Conservation (phyloP, 2,329 filamentous ascomycete genomes). For the Coleophoma crateriformis region DNA sequence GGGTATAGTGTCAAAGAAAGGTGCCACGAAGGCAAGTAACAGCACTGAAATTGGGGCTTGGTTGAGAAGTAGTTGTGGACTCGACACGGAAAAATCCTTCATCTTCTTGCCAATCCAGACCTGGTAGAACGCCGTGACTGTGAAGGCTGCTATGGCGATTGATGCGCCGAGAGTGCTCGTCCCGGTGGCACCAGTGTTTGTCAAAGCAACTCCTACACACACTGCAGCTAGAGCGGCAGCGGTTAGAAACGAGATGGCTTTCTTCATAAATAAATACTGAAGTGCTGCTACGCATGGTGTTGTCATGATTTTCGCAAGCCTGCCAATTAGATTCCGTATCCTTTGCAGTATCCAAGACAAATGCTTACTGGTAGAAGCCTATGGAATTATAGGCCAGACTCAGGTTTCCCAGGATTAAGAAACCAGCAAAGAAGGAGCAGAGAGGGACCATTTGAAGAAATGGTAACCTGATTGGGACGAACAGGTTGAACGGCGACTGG, state of each 20-base stretch:
- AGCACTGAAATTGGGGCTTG: slow-evolving; percentile 38
- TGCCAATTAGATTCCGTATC: slow-evolving; percentile 3
- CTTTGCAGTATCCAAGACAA: background rate
- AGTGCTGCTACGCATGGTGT: slow-evolving; percentile 38
- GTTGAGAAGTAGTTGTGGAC: slow-evolving; percentile 37
- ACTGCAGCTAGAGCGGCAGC: slow-evolving; percentile 33
- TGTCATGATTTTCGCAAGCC: slow-evolving; percentile 41
- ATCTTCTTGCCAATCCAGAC: slow-evolving; percentile 44
- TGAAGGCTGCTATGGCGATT: slow-evolving; percentile 36
- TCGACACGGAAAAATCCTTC: slow-evolving; percentile 34
- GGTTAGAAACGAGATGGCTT: slow-evolving; percentile 33
- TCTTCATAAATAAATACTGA: slow-evolving; percentile 36
- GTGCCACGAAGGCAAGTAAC: slow-evolving; percentile 34
- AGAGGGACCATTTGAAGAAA: slow-evolving; percentile 37
- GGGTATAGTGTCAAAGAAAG: slow-evolving; percentile 33
- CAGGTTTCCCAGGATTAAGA: slow-evolving; percentile 38
- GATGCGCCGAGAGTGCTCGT: slow-evolving; percentile 34
- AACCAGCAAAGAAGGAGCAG: slow-evolving; percentile 39
- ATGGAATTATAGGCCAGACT: slow-evolving; percentile 39
- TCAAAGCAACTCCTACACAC: slow-evolving; percentile 37
- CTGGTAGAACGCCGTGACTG: slow-evolving; percentile 38
- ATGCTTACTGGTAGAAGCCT: slow-evolving; percentile 35
- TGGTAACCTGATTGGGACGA: slow-evolving; percentile 36
- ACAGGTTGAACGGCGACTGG: slow-evolving; percentile 34
- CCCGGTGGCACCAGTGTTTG: slow-evolving; percentile 33